A percentile compares a stretch with the other conserved stretches of the same genome.
phyloP scores from a whole-genome alignment of 305 asterid species.

The Withania somnifera region DNA sequence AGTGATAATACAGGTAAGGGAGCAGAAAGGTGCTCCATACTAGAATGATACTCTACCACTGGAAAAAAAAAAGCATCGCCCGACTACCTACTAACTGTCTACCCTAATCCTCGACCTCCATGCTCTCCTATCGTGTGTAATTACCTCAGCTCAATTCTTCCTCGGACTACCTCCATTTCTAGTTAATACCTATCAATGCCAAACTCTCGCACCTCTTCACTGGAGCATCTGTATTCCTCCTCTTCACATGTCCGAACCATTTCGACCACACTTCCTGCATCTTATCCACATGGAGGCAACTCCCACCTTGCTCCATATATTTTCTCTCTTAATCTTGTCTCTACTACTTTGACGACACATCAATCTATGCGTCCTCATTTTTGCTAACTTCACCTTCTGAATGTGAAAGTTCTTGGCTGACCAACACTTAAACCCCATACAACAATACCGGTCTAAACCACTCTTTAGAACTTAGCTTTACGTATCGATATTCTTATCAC shows the following conservation, averaged over 20 bases:
- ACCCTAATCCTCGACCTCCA: too few species aligned
- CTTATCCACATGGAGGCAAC: neutral
- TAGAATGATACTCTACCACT: neutral
- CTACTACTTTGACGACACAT: neutral
- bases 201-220: neutral
- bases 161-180: neutral
- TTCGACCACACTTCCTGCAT: neutral
- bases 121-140: neutral
- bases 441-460: neutral
- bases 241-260: neutral
- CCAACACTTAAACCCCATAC: neutral
- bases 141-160: neutral
- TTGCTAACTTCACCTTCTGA: neutral
- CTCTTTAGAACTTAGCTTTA: neutral
- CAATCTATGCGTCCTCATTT: neutral
- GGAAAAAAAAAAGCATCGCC: neutral
- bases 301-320: neutral
- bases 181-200: neutral
- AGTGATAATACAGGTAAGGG: neutral
- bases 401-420: neutral
- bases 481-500: neutral
- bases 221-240: neutral
- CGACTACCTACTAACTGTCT: neutral
- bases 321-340: neutral
- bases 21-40: neutral